phyloP scores from a whole-genome alignment of 306 rosid species.

The Ammopiptanthus mongolicus region DNA sequence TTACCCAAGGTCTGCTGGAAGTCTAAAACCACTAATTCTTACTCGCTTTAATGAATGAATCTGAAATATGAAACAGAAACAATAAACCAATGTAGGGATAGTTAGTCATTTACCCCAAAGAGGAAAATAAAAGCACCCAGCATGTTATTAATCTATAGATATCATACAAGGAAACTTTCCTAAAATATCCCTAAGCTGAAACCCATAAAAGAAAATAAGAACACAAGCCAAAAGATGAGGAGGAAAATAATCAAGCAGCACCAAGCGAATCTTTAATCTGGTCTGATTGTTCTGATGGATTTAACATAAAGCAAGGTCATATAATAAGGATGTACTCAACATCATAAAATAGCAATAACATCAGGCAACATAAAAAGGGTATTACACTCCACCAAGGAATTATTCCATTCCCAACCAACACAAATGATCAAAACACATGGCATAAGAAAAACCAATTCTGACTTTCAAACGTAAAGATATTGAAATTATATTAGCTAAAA shows the following conservation, averaged over 20 bases:
- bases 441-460: background rate
- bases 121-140: background rate
- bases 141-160: constrained; percentile 1
- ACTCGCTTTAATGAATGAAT: constrained; percentile 83
- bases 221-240: background rate
- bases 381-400: background rate
- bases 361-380: background rate
- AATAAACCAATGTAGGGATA: background rate
- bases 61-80: constrained; percentile 45
- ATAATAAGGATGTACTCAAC: background rate
- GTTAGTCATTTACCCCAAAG: background rate
- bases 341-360: background rate
- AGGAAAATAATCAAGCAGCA: background rate
- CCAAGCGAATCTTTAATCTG: background rate
- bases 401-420: background rate
- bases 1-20: constrained; percentile 92
- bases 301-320: background rate
- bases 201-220: background rate
- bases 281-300: background rate
- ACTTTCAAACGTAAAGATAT: background rate
- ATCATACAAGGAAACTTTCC: background rate
- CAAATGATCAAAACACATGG: background rate
- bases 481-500: background rate
- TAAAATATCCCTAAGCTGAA: background rate
- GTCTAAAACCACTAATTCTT: constrained; percentile 76